Conservation (phyloP, 768 basidiomycete species). For the Phanerochaete sordida region DNA sequence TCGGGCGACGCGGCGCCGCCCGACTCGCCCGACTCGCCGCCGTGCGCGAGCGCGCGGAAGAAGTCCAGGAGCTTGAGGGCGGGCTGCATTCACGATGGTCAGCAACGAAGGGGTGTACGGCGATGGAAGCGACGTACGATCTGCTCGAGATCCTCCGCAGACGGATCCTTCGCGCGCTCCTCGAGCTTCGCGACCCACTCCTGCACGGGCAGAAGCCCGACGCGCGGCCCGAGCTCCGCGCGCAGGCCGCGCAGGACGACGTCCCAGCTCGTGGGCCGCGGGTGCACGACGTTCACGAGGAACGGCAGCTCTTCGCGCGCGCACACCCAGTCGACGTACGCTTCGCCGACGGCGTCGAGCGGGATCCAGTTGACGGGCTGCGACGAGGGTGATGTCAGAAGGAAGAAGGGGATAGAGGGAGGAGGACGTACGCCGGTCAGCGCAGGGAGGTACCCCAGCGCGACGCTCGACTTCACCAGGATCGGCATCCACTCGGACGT, state of each 20-base stretch:
- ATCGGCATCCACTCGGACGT: too few relatives aligned
- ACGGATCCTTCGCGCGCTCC: background rate
- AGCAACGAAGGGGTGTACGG: background rate
- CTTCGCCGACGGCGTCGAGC: constrained; percentile 6
- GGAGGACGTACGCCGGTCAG: too few relatives aligned
- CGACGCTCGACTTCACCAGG: too few relatives aligned
- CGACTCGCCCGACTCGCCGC: background rate
- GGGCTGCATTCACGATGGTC: background rate
- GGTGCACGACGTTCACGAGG: constrained; percentile 10
- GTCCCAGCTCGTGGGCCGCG: constrained; percentile 2
- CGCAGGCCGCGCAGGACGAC: background rate
- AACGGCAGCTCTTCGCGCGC: background rate
- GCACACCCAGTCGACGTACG: constrained; percentile 4
- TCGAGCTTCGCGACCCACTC: constrained; percentile 8
- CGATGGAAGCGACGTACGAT: background rate
- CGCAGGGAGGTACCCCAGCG: too few relatives aligned
- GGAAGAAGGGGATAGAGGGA: too few relatives aligned
- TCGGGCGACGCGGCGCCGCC: background rate
- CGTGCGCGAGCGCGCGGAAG: background rate
- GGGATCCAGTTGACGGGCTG: constrained; percentile 12
- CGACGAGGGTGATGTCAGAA: too few relatives aligned
- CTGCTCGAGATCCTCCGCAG: background rate
- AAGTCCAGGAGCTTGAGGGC: constrained; percentile 11
- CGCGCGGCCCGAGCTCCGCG: background rate
- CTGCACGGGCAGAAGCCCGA: background rate